Evolutionary conservation across 176 grass and related monocot genomes (phyloP).

Genomic region (Typha latifolia): DNA sequence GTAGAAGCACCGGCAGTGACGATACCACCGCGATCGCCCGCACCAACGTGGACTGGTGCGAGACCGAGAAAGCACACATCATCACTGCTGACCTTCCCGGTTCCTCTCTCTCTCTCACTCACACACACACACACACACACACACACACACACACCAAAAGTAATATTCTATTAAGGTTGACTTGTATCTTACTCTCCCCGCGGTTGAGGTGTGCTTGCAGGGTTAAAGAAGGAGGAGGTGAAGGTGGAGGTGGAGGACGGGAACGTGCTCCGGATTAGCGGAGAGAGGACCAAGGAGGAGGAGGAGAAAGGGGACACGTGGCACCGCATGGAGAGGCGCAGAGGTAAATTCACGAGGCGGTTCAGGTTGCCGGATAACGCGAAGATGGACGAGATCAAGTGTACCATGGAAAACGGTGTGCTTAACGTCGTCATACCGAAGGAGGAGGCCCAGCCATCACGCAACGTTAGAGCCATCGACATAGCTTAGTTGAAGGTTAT

Average conservation of each 20-base stretch:
- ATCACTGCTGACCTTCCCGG: constrained; percentile 36
- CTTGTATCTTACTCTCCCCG: too few species aligned
- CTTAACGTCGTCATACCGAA: constrained; percentile 36
- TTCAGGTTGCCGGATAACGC: constrained; percentile 31
- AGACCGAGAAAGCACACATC: constrained; percentile 38
- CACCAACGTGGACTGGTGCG: constrained; percentile 34
- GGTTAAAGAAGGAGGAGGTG: constrained; percentile 38
- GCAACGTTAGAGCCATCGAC: constrained; percentile 22
- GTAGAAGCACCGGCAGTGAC: not conserved
- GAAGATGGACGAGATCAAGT: constrained; percentile 19
- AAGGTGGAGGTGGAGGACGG: constrained; percentile 45
- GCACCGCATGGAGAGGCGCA: constrained; percentile 32
- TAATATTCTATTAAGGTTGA: not conserved
- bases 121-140: not conserved
- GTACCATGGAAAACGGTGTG: constrained; percentile 30
- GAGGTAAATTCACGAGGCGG: constrained; percentile 27
- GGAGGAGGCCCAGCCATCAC: constrained; percentile 12
- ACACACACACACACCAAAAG: too few species aligned
- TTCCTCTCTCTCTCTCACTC: not conserved
- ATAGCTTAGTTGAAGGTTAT: constrained; percentile 8
- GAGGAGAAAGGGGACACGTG: constrained; percentile 24
- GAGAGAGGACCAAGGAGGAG: constrained; percentile 31
- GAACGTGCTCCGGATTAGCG: constrained; percentile 40
- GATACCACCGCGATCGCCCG: constrained; percentile 18
- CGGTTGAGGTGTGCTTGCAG: not conserved